phyloP scores from a whole-genome alignment of 2,329 filamentous ascomycete species.

The Cladophialophora immunda region DNA sequence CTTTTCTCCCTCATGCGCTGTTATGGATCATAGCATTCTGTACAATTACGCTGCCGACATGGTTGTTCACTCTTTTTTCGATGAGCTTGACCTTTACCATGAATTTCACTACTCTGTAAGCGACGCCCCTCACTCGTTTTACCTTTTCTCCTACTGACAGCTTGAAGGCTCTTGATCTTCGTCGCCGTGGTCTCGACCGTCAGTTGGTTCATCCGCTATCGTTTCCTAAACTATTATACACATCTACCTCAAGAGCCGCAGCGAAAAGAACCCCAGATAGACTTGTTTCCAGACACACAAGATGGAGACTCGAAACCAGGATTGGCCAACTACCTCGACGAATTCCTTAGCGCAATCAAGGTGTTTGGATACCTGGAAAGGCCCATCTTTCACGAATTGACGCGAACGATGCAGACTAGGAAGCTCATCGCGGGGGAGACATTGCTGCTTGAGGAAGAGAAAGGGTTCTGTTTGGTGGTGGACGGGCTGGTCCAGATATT shows the following conservation, averaged over 20 bases:
- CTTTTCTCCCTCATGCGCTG: slow-evolving; percentile 65
- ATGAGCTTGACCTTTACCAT: slow-evolving; percentile 96
- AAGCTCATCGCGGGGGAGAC: slow-evolving; percentile 97
- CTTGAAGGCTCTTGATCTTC: slow-evolving; percentile 74
- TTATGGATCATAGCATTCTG: slow-evolving; percentile 86
- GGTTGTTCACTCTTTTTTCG: slow-evolving; percentile 88
- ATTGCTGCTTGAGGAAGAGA: slow-evolving; percentile 92
- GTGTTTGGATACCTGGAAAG: slow-evolving; percentile 97
- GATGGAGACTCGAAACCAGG: slow-evolving; percentile 90
- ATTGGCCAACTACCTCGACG: slow-evolving; percentile 94
- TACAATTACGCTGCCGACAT: slow-evolving; percentile 87
- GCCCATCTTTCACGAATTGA: slow-evolving; percentile 96
- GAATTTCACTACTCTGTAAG: slow-evolving; percentile 95
- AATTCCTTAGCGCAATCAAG: slow-evolving; percentile 98
- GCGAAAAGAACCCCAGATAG: slow-evolving; percentile 93
- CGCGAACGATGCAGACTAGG: slow-evolving; percentile 95
- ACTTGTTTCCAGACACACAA: slow-evolving; percentile 91
- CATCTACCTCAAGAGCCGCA: slow-evolving; percentile 92
- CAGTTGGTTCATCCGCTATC: slow-evolving; percentile 94
- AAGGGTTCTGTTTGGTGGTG: slow-evolving; percentile 96
- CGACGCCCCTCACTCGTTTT: slow-evolving; percentile 18
- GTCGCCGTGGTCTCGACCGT: slow-evolving; percentile 80
- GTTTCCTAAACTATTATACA: slow-evolving; percentile 96
- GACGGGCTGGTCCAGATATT: slow-evolving; percentile 97
- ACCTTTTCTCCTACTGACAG: slow-evolving; percentile 1